Conservation (phyloP, 139 green algal genomes). For the Trebouxia sp. region DNA sequence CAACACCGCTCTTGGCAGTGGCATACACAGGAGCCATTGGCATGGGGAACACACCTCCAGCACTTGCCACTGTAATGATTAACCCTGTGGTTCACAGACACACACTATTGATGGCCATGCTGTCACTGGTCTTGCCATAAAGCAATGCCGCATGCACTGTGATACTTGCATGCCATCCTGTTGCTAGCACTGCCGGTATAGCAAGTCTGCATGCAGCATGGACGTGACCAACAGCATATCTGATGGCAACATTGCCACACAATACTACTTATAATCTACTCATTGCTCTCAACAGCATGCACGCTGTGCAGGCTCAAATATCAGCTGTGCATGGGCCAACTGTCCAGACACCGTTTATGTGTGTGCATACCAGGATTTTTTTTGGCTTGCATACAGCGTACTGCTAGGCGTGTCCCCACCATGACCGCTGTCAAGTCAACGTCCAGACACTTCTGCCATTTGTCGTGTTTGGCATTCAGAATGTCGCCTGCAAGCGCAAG, state of each 20-base stretch:
- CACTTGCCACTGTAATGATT: constrained; percentile 71
- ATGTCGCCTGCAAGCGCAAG: constrained; percentile 39
- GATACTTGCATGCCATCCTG: too few species aligned
- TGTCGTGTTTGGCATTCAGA: constrained; percentile 32
- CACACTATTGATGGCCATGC: background rate
- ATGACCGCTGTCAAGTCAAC: constrained; percentile 71
- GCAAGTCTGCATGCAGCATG: too few species aligned
- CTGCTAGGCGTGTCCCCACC: constrained; percentile 43
- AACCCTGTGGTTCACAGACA: too few species aligned
- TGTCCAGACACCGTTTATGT: background rate
- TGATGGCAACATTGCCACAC: background rate
- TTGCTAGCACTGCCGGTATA: too few species aligned
- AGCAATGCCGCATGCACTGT: too few species aligned
- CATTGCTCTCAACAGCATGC: background rate
- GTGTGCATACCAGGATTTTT: background rate
- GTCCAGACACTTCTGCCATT: constrained; percentile 67
- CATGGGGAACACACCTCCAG: constrained; percentile 78
- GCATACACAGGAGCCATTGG: constrained; percentile 72
- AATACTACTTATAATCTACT: background rate
- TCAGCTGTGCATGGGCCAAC: background rate
- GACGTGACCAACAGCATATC: background rate
- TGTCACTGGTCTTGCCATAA: background rate
- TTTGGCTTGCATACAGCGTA: constrained; percentile 30
- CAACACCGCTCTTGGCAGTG: constrained; percentile 72
- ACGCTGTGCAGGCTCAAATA: background rate